Evolutionary conservation across 1,284 basidiomycete species (phyloP).

Genomic region (Coriolopsis trogii): DNA sequence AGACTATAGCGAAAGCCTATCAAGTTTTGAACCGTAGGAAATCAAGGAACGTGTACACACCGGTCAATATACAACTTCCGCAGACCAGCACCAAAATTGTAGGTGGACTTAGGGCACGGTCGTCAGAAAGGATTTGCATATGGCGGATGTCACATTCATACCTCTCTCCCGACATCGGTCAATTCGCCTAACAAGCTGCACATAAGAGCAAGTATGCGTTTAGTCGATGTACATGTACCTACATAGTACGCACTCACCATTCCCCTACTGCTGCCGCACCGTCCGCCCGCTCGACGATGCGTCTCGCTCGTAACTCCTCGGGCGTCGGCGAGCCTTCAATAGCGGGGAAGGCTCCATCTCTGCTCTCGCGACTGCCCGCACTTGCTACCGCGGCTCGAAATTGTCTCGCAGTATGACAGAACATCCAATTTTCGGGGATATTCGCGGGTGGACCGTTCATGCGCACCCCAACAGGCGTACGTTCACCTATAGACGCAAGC

Average conservation of each 20-base stretch:
- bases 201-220: background rate
- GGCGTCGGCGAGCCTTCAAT: background rate
- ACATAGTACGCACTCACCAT: conserved; percentile 50
- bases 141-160: conserved; percentile 28
- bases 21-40: background rate
- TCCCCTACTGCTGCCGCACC: conserved; percentile 57
- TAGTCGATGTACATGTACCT: background rate
- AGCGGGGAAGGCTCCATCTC: conserved; percentile 2
- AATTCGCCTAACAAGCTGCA: conserved; percentile 75
- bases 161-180: conserved; percentile 76
- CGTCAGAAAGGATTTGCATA: background rate
- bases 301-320: conserved; percentile 34
- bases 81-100: conserved; percentile 62
- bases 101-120: conserved; percentile 56
- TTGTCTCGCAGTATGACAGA: conserved; percentile 62
- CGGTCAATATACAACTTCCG: conserved; percentile 72
- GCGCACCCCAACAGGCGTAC: conserved; percentile 70
- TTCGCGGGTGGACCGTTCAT: conserved; percentile 62
- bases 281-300: conserved; percentile 59
- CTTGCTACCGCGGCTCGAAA: conserved; percentile 55
- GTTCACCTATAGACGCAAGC: conserved; percentile 52
- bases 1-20: conserved; percentile 47
- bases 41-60: conserved; percentile 39
- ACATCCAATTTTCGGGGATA: conserved; percentile 70
- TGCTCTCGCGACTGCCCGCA: conserved; percentile 9